phyloP scores from a whole-genome alignment of 768 basidiomycete genomes.

The Lentinula raphanica region DNA sequence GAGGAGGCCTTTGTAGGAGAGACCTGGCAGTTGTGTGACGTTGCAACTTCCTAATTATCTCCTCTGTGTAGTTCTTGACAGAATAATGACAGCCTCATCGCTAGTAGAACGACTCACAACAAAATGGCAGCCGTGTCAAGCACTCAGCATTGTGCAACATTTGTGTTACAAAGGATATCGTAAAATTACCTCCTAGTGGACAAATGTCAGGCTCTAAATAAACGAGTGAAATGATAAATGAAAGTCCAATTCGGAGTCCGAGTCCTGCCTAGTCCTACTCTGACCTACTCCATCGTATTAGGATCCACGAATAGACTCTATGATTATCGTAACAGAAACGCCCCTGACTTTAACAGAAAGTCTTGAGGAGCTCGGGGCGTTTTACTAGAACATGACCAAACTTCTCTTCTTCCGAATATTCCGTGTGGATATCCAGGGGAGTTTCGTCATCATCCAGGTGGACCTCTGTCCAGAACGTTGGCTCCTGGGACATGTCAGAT shows the following conservation, averaged over 20 bases:
- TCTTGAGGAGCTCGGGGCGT: neutral
- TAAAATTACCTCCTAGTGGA: neutral
- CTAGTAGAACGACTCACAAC: no score
- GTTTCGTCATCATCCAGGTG: neutral
- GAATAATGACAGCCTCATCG: no score
- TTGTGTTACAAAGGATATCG: no score
- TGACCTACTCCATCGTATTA: no score
- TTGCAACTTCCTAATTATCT: neutral
- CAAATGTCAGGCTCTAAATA: neutral
- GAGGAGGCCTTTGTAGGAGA: no score
- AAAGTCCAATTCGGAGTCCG: no score
- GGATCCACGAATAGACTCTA: no score
- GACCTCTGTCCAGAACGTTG: neutral
- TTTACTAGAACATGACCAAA: neutral
- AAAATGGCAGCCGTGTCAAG: no score
- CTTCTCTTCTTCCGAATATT: neutral
- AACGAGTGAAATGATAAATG: neutral
- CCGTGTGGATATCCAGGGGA: neutral
- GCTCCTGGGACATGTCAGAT: neutral
- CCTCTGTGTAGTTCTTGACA: neutral
- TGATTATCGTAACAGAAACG: no score
- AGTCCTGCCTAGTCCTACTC: no score
- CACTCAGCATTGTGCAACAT: no score
- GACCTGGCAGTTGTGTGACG: no score
- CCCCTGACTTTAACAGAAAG: neutral